A percentile compares a stretch with the other conserved stretches of the same genome.
Conservation (phyloP, 306 rosid species). For the Inga leiocalycina region DNA sequence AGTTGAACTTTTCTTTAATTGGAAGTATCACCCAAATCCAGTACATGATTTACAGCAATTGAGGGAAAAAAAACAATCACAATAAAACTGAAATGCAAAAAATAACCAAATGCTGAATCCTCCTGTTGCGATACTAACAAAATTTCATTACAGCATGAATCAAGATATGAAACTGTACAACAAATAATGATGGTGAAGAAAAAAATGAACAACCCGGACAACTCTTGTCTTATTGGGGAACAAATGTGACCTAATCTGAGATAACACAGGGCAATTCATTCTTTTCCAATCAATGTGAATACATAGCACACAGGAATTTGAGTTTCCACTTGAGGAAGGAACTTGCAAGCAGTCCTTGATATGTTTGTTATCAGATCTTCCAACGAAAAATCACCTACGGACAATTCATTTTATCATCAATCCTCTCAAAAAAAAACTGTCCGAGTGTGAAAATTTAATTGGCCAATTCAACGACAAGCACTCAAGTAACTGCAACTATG, state of each 20-base stretch:
- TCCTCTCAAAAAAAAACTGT: not conserved
- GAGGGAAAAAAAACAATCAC: constrained; percentile 14
- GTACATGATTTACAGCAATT: constrained; percentile 40
- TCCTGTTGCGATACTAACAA: constrained; percentile 62
- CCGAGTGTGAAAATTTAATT: not conserved
- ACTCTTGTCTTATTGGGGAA: constrained; percentile 55
- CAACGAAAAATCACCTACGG: not conserved
- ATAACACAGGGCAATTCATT: constrained; percentile 42
- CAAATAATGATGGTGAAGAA: constrained; percentile 49
- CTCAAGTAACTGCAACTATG: not conserved
- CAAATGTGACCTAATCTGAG: constrained; percentile 54
- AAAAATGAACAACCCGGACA: constrained; percentile 54
- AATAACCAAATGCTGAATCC: constrained; percentile 40
- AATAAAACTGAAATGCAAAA: constrained; percentile 34
- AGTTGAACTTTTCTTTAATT: constrained; percentile 24
- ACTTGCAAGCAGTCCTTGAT: not conserved
- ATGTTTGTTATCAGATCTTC: not conserved
- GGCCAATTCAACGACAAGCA: not conserved
- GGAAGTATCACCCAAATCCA: constrained; percentile 41
- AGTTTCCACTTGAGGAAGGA: constrained; percentile 36
- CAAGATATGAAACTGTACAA: constrained; percentile 92
- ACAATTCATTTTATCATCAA: not conserved
- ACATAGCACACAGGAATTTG: constrained; percentile 24
- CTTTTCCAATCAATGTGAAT: constrained; percentile 36
- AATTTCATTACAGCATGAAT: constrained; percentile 93